Base-by-base conservation (phyloP, 2,329 filamentous ascomycete genomes). In the Daldinia sp. region DNA sequence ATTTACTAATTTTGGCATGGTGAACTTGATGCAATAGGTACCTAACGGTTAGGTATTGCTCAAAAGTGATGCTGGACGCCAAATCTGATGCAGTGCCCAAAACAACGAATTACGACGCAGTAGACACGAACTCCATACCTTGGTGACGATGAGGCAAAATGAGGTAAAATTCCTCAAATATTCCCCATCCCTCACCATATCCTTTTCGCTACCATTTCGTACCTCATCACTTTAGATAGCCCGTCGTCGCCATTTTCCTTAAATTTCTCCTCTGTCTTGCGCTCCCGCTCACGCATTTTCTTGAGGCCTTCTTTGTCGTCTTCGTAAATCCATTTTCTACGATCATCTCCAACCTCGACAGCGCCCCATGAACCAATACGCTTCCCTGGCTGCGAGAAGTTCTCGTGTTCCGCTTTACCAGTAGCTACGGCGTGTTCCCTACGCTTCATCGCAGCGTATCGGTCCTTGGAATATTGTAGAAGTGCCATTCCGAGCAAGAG, bases 121-220 rank as follows among this genome's bases (percentile, higher is more conserved):
- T 25, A 45, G 39, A 13, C 21, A 25, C 11, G n/a, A 27, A 45
- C 39, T 21, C 21, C 15, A n/a, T 15, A 23, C 11, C 43, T 39
- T n/a, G 11, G 11, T 1, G 10, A 11, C 29, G 43, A 43, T 27
- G 19, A 34, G 7, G 29, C 9, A 9, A 35, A 47, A 53, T 49
- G 5, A 30, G n/a, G n/a, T 23, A 15, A 35, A 29, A 39, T n/a
- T 13, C 39, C 21, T 3, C 5, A n/a, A n/a, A n/a, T 35, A 2
- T 2, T 13, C 21, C 6, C 21, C 6, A 98, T 94, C 94, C 37
- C 21, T 71, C 54, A 98, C 95, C 95, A 99, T 71, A 99, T 99
- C 75, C 95, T 85, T 83, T 97, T 98, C 0, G 93, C 92, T 71
- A 93, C 90, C 95, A 98, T 97, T 74, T 93, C 93, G 79, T 97